Conservation (phyloP, 495 filamentous ascomycete genomes). For the Hypoxylon perforatum region DNA sequence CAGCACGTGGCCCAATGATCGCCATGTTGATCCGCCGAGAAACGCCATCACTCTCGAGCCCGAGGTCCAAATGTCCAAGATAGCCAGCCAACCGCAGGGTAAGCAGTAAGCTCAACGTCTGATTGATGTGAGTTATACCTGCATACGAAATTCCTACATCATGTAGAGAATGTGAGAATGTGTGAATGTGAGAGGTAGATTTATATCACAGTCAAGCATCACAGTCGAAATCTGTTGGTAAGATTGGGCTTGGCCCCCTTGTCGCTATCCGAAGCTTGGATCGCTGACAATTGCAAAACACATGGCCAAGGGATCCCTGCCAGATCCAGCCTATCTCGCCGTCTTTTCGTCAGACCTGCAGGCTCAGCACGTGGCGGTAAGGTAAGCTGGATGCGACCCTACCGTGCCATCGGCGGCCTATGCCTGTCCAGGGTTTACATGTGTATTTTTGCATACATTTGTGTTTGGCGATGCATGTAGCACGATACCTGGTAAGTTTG, state of each 20-base stretch:
- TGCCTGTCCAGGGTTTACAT: conserved; percentile 10
- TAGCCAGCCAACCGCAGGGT: conserved; percentile 6
- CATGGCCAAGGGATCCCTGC: conserved; percentile 35
- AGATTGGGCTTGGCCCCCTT: conserved; percentile 13
- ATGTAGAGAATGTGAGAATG: no score
- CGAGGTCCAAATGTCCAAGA: background rate
- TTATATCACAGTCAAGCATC: conserved; percentile 24
- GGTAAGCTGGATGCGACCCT: conserved; percentile 35
- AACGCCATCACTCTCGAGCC: conserved; percentile 9
- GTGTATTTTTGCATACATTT: no score
- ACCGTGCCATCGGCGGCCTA: conserved; percentile 21
- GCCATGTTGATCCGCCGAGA: conserved; percentile 25
- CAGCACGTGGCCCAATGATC: conserved; percentile 37
- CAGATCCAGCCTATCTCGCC: conserved; percentile 33
- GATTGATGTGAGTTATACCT: no score
- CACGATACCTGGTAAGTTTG: no score
- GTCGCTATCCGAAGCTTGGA: conserved; percentile 31
- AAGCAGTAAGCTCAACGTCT: no score
- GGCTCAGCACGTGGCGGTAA: conserved; percentile 45
- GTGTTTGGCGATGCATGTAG: no score
- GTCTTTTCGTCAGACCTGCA: conserved; percentile 45
- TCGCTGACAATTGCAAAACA: conserved; percentile 39
- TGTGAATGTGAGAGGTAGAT: background rate
- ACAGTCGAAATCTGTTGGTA: conserved; percentile 8
- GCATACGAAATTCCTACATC: no score